These are phyloP conservation scores for Melaleuca quinquenervia DNA, from an alignment of 345 rosid genomes.

Conservation along the genomic window DNA sequence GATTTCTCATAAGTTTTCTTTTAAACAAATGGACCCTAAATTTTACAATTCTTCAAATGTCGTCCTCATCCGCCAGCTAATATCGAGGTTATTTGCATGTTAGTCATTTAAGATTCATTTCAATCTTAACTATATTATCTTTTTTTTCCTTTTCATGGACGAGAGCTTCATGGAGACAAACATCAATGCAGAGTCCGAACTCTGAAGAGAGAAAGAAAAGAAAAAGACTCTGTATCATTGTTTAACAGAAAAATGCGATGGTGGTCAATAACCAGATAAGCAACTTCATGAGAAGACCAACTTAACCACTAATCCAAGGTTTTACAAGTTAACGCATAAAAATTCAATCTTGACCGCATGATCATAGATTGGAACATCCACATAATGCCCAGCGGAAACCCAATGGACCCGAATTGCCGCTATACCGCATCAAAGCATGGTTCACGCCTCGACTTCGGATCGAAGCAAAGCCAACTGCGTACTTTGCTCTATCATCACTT, in stretches of 20 bases:
- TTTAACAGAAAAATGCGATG: not conserved
- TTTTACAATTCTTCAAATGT: not conserved
- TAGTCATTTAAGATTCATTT: not conserved
- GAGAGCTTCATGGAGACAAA: not conserved
- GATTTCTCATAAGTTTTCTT: too few species aligned
- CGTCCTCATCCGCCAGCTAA: not conserved
- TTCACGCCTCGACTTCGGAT: slow-evolving; percentile 16
- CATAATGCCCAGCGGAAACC: not conserved
- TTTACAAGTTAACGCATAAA: not conserved
- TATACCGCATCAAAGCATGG: not conserved
- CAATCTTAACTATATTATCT: not conserved
- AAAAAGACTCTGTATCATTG: not conserved
- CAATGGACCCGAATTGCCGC: not conserved
- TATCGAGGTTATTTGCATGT: not conserved
- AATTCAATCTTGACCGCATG: not conserved
- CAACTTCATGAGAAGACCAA: not conserved
- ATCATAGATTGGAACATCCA: not conserved
- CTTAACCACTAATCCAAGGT: not conserved
- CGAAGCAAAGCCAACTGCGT: not conserved
- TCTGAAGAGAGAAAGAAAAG: not conserved
- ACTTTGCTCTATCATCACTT: not conserved
- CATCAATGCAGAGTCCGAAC: not conserved
- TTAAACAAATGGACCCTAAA: too few species aligned
- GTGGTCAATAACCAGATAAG: not conserved
- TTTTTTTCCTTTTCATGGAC: too few species aligned